These are phyloP conservation scores for Tolypocladium guangdongense DNA, from an alignment of 2,329 filamentous ascomycete species.

Conservation along the genomic window DNA sequence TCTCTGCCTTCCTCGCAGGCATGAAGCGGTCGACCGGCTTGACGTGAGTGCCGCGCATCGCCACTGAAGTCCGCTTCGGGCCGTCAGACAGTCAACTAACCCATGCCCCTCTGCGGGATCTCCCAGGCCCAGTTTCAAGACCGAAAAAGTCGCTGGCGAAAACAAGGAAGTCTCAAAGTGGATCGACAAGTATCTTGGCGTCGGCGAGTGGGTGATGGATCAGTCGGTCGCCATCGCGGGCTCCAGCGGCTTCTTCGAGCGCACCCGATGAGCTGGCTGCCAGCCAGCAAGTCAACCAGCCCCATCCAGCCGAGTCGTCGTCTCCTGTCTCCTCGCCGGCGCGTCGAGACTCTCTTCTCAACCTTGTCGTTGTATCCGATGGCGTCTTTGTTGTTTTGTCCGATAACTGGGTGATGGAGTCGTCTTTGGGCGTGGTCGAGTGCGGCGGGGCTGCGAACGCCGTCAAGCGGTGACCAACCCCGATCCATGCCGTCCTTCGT, in stretches of 20 bases:
- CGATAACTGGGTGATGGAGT: neutral
- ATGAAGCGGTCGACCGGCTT: constrained; percentile 96
- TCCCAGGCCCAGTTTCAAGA: constrained; percentile 68
- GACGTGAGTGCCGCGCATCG: constrained; percentile 59
- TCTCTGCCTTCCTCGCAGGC: constrained; percentile 92
- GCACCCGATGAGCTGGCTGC: constrained; percentile 55
- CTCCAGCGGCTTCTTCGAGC: constrained; percentile 81
- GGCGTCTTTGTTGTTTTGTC: neutral
- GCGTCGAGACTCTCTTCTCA: neutral
- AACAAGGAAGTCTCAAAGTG: constrained; percentile 76
- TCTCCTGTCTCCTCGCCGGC: neutral
- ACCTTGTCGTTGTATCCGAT: neutral
- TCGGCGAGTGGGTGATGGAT: constrained; percentile 98
- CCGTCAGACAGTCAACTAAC: constrained; percentile 9
- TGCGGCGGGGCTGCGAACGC: neutral
- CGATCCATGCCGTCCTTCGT: neutral
- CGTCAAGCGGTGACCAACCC: neutral
- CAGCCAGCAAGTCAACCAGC: neutral
- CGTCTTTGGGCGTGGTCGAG: neutral
- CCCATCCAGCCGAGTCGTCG: neutral
- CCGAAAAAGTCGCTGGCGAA: constrained; percentile 68
- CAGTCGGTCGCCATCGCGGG: constrained; percentile 88
- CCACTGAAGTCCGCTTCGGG: neutral
- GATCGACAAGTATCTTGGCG: constrained; percentile 86
- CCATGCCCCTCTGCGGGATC: constrained; percentile 17